Evolutionary conservation across 148 eudicot species (phyloP), one percentile per base, ranked within the genome.

Genomic region (Agrostemma githago): DNA sequence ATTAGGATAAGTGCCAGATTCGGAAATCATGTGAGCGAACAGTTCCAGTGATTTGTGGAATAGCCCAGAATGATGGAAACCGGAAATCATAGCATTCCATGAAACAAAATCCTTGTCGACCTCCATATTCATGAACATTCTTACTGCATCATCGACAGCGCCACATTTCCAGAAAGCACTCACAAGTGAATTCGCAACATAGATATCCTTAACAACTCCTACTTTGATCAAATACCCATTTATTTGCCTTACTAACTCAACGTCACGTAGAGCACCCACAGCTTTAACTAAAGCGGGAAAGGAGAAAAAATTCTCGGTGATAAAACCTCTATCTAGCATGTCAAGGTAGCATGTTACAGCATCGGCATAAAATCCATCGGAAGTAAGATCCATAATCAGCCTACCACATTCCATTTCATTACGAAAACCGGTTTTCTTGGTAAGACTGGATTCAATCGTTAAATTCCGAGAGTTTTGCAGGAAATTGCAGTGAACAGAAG

Each of bases 51-150:
- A 81, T 34, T 17, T 74, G 26, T 15, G 51, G 65, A 68, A 77
- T 74, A 62, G 4, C 54, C 59, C 74, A 16, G 80, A 61, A n/a
- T 72, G 77, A 66, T 77, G 77, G 68, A 81, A 81, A 15, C 83
- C 83, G 5, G 77, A 66, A 20, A 81, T 73, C 83, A 81, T 81
- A 68, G 83, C 68, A 67, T 74, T 81, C 83, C 83, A 81, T 41
- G 83, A 81, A 40, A 81, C 71, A 42, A 66, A 44, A 81, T 81
- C 83, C 44, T 56, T 81, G 66, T 67, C 34, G 34, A 26, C 74
- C 43, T 61, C 66, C 80, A 81, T 77, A 53, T 66, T 73, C 77
- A 48, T 38, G 54, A 81, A 81, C 80, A 79, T 53, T 71, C 26
- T 76, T 54, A 72, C 42, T 21, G 82, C 82, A 68, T 75, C 74